A percentile compares a stretch with the other conserved stretches of the same genome.
phyloP scores from a whole-genome alignment of 495 filamentous ascomycete species.

The Gamarada debralockiae region DNA sequence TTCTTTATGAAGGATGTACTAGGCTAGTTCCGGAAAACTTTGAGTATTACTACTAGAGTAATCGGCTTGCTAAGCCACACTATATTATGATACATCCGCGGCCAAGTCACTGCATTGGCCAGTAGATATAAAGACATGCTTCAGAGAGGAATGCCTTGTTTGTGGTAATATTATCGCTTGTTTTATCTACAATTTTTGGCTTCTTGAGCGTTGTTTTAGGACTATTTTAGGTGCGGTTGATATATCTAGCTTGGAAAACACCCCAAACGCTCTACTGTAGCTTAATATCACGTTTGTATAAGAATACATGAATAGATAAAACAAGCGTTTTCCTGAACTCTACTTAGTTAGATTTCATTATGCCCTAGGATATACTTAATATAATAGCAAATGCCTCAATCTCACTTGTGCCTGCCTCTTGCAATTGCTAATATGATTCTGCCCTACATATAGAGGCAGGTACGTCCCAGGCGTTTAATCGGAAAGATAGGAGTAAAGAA shows the following conservation, averaged over 20 bases:
- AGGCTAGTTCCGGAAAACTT: slow-evolving; percentile 15
- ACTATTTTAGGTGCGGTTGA: slow-evolving; percentile 4
- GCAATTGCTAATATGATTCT: no score
- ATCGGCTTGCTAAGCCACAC: slow-evolving; percentile 15
- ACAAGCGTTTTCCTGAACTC: no score
- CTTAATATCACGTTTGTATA: no score
- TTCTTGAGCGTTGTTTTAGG: slow-evolving; percentile 16
- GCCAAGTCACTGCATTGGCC: slow-evolving; percentile 16
- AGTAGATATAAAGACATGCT: slow-evolving; percentile 19
- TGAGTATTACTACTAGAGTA: slow-evolving; percentile 19
- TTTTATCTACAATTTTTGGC: slow-evolving; percentile 13
- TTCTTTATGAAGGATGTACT: slow-evolving; percentile 15
- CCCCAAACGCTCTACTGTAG: background rate
- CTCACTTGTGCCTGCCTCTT: no score
- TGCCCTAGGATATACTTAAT: no score
- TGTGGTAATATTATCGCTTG: slow-evolving; percentile 15
- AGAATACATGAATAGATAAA: no score
- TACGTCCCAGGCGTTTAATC: no score
- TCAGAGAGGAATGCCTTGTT: slow-evolving; percentile 21
- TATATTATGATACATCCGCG: slow-evolving; percentile 15
- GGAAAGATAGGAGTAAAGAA: no score
- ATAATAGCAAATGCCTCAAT: no score
- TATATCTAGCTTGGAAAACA: slow-evolving; percentile 1
- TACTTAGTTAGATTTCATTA: no score
- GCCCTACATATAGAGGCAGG: no score